Percentiles rank a stretch among this genome's conserved stretches.
Evolutionary conservation across 2,329 filamentous ascomycete genomes (phyloP).

Genomic region (Amphichorda felina): DNA sequence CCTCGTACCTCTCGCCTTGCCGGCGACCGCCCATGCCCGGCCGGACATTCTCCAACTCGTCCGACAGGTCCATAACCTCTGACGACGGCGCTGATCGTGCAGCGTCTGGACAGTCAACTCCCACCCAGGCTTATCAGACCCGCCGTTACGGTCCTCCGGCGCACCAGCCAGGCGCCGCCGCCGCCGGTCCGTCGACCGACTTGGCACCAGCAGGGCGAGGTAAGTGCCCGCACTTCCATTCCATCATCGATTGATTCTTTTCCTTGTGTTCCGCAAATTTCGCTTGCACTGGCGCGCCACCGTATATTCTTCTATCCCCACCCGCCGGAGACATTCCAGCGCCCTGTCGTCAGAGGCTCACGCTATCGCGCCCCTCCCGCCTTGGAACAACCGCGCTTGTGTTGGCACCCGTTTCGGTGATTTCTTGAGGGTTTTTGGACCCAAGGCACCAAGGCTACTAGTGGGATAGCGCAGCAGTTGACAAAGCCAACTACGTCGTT

Average conservation of each 20-base stretch:
- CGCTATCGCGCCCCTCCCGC: not conserved
- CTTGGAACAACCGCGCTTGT: not conserved
- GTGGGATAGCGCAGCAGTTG: no score
- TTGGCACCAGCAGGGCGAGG: not conserved
- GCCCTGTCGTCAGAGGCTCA: not conserved
- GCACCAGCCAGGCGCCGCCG: not conserved
- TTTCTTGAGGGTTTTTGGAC: not conserved
- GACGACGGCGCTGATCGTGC: not conserved
- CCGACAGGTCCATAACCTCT: constrained; percentile 9
- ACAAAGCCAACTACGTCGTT: no score
- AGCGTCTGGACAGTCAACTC: constrained; percentile 1
- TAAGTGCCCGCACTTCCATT: not conserved
- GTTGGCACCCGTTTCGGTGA: no score
- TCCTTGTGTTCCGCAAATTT: not conserved
- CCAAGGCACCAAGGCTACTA: not conserved
- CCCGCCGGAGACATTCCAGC: not conserved
- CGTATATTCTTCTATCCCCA: not conserved
- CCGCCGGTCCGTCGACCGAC: not conserved
- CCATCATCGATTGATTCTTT: not conserved
- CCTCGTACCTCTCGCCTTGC: constrained; percentile 25
- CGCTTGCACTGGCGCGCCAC: not conserved
- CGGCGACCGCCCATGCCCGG: constrained; percentile 30
- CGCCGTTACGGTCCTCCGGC: not conserved
- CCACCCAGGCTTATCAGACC: not conserved
- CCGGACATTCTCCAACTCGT: constrained; percentile 34